Conservation (phyloP, 768 basidiomycete genomes). For the Cyclocybe cylindracea region DNA sequence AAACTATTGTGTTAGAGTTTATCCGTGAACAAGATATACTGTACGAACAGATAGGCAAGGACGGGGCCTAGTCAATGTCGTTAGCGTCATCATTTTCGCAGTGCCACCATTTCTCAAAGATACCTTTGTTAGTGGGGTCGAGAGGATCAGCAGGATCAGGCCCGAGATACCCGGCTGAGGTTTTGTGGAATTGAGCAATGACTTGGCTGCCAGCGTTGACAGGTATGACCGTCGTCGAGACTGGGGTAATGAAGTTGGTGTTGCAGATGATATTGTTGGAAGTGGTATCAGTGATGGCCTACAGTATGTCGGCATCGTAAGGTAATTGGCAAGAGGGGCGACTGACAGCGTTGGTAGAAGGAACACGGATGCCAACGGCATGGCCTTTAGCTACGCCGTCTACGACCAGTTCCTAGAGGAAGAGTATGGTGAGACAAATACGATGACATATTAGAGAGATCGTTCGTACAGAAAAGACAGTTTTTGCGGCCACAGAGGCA, state of each 20-base stretch:
- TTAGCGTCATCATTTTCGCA: neutral
- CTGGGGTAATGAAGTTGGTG: conserved; percentile 47
- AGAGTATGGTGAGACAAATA: neutral
- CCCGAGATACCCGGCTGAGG: conserved; percentile 30
- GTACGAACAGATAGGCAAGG: conserved; percentile 45
- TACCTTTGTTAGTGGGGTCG: conserved; percentile 36
- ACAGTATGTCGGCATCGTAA: neutral
- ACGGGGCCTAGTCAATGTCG: conserved; percentile 35
- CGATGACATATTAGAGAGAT: neutral
- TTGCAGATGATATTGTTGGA: conserved; percentile 57
- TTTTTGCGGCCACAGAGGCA: conserved; percentile 32
- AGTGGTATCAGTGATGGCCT: conserved; percentile 55
- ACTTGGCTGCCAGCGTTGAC: conserved; percentile 50
- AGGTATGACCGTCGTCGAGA: conserved; percentile 43
- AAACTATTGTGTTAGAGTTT: neutral
- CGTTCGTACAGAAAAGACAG: conserved; percentile 41
- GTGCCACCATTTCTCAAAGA: conserved; percentile 28
- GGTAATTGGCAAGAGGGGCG: neutral
- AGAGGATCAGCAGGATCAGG: conserved; percentile 37
- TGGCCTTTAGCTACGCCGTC: conserved; percentile 50
- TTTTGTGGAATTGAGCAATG: conserved; percentile 50
- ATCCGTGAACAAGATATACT: neutral
- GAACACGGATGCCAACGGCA: conserved; percentile 44
- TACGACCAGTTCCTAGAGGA: conserved; percentile 38
- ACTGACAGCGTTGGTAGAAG: conserved; percentile 34